Evolutionary conservation across 2,329 filamentous ascomycete genomes (phyloP).

Genomic region (Colletotrichum sublineola): DNA sequence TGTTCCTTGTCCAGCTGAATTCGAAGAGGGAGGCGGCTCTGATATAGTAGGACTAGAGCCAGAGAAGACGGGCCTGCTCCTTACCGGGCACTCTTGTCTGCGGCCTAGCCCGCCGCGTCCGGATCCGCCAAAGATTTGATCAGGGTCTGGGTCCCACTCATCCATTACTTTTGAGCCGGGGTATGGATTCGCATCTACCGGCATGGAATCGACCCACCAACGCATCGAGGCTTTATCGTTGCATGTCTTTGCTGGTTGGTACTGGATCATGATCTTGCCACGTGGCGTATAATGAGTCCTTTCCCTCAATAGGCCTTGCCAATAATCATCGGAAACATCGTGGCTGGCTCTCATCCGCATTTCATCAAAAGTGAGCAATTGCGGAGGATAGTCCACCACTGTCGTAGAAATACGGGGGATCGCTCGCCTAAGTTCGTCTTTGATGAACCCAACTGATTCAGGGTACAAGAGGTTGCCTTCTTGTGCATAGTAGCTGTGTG

Average conservation of each 20-base stretch:
- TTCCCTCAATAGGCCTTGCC: accelerated
- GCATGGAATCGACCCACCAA: neutral
- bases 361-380: neutral
- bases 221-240: conserved; percentile 6
- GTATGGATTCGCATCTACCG: neutral
- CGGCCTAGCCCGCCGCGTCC: too few species aligned
- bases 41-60: neutral
- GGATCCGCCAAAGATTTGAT: neutral
- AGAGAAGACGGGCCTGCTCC: neutral
- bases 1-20: neutral
- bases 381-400: neutral
- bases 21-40: too few species aligned
- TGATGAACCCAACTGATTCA: neutral
- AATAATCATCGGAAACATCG: too few species aligned
- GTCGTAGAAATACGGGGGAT: neutral
- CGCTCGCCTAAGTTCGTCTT: accelerated
- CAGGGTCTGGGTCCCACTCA: neutral
- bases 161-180: neutral
- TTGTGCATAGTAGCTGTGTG: neutral
- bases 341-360: neutral
- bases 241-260: conserved; percentile 14
- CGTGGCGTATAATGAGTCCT: neutral
- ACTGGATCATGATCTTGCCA: conserved; percentile 17
- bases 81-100: neutral
- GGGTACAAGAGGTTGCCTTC: neutral